Conservation (phyloP, 2,329 filamentous ascomycete species). For the Calonectria hongkongensis region DNA sequence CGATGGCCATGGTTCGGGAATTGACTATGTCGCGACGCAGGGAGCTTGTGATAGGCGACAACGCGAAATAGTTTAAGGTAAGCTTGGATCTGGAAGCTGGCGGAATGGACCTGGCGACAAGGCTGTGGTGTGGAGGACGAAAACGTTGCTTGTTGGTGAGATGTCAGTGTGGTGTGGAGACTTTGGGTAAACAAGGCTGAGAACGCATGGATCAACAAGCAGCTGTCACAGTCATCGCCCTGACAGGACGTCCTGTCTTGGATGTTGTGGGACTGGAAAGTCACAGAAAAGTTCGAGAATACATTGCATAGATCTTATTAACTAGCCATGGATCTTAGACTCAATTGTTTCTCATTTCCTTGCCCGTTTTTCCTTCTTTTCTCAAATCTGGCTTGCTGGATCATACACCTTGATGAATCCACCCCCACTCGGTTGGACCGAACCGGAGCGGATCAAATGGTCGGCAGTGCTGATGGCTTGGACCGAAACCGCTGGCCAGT, state of each 20-base stretch:
- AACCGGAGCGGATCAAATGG: constrained; percentile 38
- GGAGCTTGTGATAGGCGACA: not conserved
- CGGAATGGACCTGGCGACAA: constrained; percentile 1
- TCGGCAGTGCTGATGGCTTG: constrained; percentile 10
- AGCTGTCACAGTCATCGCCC: not conserved
- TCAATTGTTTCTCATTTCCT: not conserved
- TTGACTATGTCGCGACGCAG: not conserved
- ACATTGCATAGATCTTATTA: not conserved
- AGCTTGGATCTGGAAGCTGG: not conserved
- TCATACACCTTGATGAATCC: too few relatives aligned
- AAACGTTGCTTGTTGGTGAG: constrained; percentile 25
- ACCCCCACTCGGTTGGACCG: constrained; percentile 1
- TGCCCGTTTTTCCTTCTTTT: not conserved
- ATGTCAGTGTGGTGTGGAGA: constrained; percentile 26
- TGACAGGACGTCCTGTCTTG: not conserved
- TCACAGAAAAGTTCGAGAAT: not conserved
- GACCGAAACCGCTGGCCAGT: constrained; percentile 21
- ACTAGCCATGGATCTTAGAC: too few relatives aligned
- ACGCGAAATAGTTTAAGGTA: not conserved
- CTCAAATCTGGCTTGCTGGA: not conserved
- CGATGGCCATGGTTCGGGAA: constrained; percentile 59
- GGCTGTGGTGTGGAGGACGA: constrained; percentile 29
- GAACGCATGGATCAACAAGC: constrained; percentile 11
- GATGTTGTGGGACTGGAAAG: not conserved
- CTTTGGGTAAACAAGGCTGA: constrained; percentile 36